Conservation (phyloP, 352 stramenopile species). For the Hyaloperonospora brassicae region DNA sequence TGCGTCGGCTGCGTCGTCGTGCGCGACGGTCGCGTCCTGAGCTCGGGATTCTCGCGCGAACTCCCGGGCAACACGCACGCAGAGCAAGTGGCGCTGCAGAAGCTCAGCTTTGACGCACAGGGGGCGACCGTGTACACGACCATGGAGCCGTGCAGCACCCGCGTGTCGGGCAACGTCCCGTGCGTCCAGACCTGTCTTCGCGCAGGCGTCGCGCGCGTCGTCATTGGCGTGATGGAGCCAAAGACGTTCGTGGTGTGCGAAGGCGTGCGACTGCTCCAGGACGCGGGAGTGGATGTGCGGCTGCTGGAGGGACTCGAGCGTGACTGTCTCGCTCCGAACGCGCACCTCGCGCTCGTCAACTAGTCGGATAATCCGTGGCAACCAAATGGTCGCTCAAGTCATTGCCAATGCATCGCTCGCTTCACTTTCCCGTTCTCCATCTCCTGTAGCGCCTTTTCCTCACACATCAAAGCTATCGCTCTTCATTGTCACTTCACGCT, state of each 20-base stretch:
- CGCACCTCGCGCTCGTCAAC: constrained; percentile 55
- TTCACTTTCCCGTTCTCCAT: background rate
- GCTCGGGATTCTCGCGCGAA: constrained; percentile 77
- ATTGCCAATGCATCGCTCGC: constrained; percentile 1
- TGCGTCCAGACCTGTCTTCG: constrained; percentile 78
- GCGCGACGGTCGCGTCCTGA: constrained; percentile 45
- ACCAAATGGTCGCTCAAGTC: background rate
- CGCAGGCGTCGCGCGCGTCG: constrained; percentile 54
- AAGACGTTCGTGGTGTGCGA: constrained; percentile 84
- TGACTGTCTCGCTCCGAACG: constrained; percentile 71
- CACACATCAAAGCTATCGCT: no score
- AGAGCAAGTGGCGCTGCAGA: constrained; percentile 78
- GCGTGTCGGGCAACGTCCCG: constrained; percentile 77
- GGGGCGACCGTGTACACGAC: constrained; percentile 81
- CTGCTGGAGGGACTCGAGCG: constrained; percentile 61
- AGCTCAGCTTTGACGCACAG: constrained; percentile 61
- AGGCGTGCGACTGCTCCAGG: constrained; percentile 60
- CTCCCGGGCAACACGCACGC: constrained; percentile 85
- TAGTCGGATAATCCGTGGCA: constrained; percentile 17
- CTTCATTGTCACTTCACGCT: background rate
- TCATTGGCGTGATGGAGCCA: constrained; percentile 81
- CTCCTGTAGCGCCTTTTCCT: background rate
- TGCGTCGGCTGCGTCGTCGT: constrained; percentile 79
- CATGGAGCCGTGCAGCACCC: constrained; percentile 84
- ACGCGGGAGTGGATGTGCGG: constrained; percentile 58